Evolutionary conservation across 2,329 filamentous ascomycete species (phyloP).

Genomic region (Ophiostoma angusticollis): DNA sequence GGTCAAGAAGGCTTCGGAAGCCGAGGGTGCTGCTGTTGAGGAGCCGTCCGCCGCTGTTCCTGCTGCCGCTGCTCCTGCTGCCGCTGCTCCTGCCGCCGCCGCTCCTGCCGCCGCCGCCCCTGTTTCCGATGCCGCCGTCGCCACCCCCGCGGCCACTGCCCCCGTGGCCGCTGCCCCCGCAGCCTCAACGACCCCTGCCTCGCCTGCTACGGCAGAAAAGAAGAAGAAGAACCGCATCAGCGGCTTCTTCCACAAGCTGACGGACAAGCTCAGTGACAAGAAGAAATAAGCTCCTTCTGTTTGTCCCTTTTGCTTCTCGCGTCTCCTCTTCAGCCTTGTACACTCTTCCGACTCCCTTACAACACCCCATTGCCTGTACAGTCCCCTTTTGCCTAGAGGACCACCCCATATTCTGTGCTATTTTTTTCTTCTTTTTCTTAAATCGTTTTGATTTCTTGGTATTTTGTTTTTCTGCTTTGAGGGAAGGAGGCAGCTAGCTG

Average conservation of each 20-base stretch:
- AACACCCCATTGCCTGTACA: background rate
- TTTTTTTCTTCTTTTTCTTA: background rate
- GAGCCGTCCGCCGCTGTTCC: conserved; percentile 12
- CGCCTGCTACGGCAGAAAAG: conserved; percentile 33
- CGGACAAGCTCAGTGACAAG: conserved; percentile 29
- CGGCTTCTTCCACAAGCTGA: conserved; percentile 46
- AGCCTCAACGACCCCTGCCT: conserved; percentile 20
- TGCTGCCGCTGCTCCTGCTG: conserved; percentile 14
- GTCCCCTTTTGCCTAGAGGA: background rate
- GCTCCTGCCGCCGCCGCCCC: background rate
- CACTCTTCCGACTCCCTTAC: too few relatives aligned
- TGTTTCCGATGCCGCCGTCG: conserved; percentile 4
- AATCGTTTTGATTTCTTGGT: background rate
- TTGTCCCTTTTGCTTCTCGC: too few relatives aligned
- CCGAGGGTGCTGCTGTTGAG: conserved; percentile 4
- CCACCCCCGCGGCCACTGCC: background rate
- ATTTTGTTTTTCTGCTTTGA: background rate
- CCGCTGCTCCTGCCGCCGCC: conserved; percentile 21
- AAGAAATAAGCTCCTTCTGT: conserved; percentile 8
- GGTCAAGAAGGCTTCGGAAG: conserved; percentile 42
- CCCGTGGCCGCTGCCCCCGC: conserved; percentile 5
- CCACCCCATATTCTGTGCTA: conserved; percentile 2
- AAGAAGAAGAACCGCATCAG: conserved; percentile 57
- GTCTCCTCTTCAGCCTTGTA: too few relatives aligned
- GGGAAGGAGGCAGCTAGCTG: too few relatives aligned